Base-by-base conservation (phyloP, 371 early-diverging fungal genomes). In the Gilbertella persicaria region DNA sequence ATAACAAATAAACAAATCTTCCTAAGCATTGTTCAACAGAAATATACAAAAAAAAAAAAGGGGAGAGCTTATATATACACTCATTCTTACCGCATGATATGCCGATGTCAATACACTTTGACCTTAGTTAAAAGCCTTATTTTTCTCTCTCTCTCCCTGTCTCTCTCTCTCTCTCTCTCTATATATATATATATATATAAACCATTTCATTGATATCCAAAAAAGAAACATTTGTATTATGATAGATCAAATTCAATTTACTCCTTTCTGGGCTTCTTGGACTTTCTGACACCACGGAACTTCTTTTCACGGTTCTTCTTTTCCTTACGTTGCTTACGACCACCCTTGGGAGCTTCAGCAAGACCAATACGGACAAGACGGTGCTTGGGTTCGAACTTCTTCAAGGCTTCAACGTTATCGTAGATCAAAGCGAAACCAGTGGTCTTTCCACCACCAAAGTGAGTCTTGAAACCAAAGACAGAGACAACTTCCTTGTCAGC, bases 221-320 rank as follows among this genome's bases (percentile, higher is more conserved):
- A n/a, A n/a, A n/a, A n/a, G n/a, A n/a, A n/a, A n/a, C n/a, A n/a
- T n/a, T n/a, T n/a, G n/a, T n/a, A n/a, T n/a, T n/a, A n/a, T n/a
- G 33, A 33, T 12, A 33, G 33, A 12, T 33, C 12, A 12, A 8
- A 33, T 12, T 33, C 13, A 8, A 49, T 62, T 71, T 77, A 77
- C 66, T 77, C 73, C 78, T 77, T 77, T 67, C 68, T 55, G 69
- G 79, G 69, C 62, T 85, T 89, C 89, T 94, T 95, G 75, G 88
- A 81, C 92, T 97, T 98, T 82, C 88, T 90, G 78, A 93, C 93
- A 78, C 98, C 98, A 62, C 95, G 89, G 89, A 95, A 82, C 90
- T 96, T 98, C 95, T 97, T 97, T 79, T 86, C 82, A 73, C 99
- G 90, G 96, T 97, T 98, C 94, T 98, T 97, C 82, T 91, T 88